Evolutionary conservation across 306 rosid genomes (phyloP), one percentile per base, ranked within the genome.

Genomic region (Vigna angularis): DNA sequence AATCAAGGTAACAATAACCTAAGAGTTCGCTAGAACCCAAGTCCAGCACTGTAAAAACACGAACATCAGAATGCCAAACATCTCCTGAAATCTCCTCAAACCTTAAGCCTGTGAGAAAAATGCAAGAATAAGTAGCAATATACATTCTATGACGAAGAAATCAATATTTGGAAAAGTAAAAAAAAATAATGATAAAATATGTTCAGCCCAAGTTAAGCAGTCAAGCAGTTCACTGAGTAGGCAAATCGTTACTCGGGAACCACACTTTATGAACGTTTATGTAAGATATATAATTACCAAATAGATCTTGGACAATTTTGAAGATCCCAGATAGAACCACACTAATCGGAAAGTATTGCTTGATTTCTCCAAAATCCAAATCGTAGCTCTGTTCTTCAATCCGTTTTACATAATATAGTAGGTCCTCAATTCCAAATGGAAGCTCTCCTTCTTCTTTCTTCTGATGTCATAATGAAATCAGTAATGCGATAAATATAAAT

Each of bases 251-350:
- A 38, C 50, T 56, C 58, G 11, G 24, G 40, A 48, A 77, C 44
- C 22, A 48, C n/a, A 36, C 75, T 65, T 22, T 40, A 56, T 45
- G 57, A 72, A 24, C 71, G 47, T 14, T 20, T 40, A 52, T 28
- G 34, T 30, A 30, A 30, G 34, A 30, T 30, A 30, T 30, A 72
- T 84, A 81, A 44, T 80, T 88, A 95, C 99, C 99, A 66, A 89
- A 95, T 74, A 91, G 87, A 85, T 95, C 98, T 83, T 93, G 99
- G 75, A 87, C 79, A 85, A 93, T 87, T 80, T 95, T 95, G 83
- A 95, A 89, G 87, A 93, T 85, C 81, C 99, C 99, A 26, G 98
- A 88, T 72, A 93, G 82, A 84, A 95, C 99, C 83, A 95, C 75
- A 87, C 78, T 87, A 81, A 93, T 87, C 50, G 97, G 99, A 52